phyloP scores from a whole-genome alignment of 805 yeast genomes.

The Suhomyces sp. region DNA sequence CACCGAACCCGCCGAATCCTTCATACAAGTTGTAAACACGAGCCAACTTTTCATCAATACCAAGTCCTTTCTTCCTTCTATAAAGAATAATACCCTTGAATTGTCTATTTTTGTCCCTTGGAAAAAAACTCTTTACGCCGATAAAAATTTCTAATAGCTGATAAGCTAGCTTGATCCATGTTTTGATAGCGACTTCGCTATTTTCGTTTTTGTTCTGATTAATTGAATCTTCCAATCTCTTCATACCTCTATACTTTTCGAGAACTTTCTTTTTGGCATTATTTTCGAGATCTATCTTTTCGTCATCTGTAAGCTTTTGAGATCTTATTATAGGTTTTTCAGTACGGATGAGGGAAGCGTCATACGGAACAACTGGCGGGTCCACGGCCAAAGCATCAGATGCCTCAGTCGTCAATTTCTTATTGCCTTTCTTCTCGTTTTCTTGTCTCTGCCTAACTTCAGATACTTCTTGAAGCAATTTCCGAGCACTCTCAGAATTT shows the following conservation, averaged over 20 bases:
- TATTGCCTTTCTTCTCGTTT: conserved; percentile 19
- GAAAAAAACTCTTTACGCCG: conserved; percentile 73
- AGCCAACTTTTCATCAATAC: conserved; percentile 69
- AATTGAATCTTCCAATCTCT: conserved; percentile 42
- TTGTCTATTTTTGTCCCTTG: conserved; percentile 65
- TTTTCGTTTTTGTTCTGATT: conserved; percentile 27
- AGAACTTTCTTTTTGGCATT: conserved; percentile 55
- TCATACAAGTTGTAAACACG: conserved; percentile 65
- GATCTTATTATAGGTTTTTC: conserved; percentile 5
- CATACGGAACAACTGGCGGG: background rate
- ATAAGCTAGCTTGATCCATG: conserved; percentile 83
- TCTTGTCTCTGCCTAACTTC: conserved; percentile 21
- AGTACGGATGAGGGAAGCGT: conserved; percentile 11
- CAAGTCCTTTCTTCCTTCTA: conserved; percentile 58
- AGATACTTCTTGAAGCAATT: conserved; percentile 54
- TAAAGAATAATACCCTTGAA: conserved; percentile 67
- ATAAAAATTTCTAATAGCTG: conserved; percentile 82
- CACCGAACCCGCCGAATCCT: conserved; percentile 31
- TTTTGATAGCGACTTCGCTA: conserved; percentile 52
- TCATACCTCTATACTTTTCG: conserved; percentile 53
- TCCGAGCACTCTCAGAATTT: conserved; percentile 54
- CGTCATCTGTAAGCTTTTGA: conserved; percentile 37
- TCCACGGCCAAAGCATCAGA: conserved; percentile 8
- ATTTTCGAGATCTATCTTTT: conserved; percentile 53
- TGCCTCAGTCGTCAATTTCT: conserved; percentile 19